Percentiles rank a stretch among this genome's conserved stretches.
These are phyloP conservation scores for Periconia sp. DNA, from an alignment of 2,329 filamentous ascomycete species.

Conservation along the genomic window DNA sequence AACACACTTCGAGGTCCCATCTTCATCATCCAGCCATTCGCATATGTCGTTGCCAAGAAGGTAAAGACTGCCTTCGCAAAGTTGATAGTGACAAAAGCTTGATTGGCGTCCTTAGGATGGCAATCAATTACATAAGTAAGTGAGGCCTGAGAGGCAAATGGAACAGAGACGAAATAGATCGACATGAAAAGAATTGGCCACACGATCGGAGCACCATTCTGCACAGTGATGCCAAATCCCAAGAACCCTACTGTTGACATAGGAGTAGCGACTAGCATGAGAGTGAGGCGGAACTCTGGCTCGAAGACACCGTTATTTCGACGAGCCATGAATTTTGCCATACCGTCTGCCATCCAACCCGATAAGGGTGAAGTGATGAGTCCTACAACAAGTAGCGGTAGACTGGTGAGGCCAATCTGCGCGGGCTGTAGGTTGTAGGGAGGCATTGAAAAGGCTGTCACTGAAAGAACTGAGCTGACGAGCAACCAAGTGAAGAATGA, in stretches of 20 bases:
- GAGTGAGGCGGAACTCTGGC: slow-evolving; percentile 75
- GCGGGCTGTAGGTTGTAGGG: slow-evolving; percentile 84
- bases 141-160: slow-evolving; percentile 46
- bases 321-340: slow-evolving; percentile 72
- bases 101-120: slow-evolving; percentile 47
- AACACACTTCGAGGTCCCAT: slow-evolving; percentile 69
- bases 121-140: slow-evolving; percentile 52
- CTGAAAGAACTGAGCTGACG: slow-evolving; percentile 85
- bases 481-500: slow-evolving; percentile 94
- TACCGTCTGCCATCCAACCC: slow-evolving; percentile 75
- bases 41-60: slow-evolving; percentile 77
- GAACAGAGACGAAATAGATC: slow-evolving; percentile 45
- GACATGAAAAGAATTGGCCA: slow-evolving; percentile 45
- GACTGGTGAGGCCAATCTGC: slow-evolving; percentile 76
- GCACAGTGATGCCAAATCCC: slow-evolving; percentile 48
- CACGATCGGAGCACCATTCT: slow-evolving; percentile 30
- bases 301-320: slow-evolving; percentile 85
- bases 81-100: slow-evolving; percentile 52
- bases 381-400: slow-evolving; percentile 82
- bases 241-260: slow-evolving; percentile 48
- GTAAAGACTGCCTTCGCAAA: slow-evolving; percentile 49
- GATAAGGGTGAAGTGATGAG: slow-evolving; percentile 76
- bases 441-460: slow-evolving; percentile 80
- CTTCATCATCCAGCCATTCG: slow-evolving; percentile 70
- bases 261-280: slow-evolving; percentile 40